Evolutionary conservation across 192 early-diverging fungal species (phyloP).

Genomic region (Coemansia aciculifera): DNA sequence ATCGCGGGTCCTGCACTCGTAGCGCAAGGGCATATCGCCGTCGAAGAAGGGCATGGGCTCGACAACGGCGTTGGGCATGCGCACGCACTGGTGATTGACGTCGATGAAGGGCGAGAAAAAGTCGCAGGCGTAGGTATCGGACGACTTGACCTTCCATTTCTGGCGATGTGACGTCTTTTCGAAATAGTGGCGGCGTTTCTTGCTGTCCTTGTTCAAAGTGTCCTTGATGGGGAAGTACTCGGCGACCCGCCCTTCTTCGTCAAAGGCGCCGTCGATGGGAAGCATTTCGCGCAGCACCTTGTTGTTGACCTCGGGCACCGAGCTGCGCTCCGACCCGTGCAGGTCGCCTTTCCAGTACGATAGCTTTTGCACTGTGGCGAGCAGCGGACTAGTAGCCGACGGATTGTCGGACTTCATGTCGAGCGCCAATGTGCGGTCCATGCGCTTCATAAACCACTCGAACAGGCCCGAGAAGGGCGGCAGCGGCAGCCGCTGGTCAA

Average conservation of each 20-base stretch:
- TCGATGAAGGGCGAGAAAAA: conserved; percentile 57
- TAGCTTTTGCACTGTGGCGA: conserved; percentile 53
- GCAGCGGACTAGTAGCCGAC: conserved; percentile 49
- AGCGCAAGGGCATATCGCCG: conserved; percentile 51
- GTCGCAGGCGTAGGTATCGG: conserved; percentile 50
- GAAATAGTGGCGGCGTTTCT: conserved; percentile 52
- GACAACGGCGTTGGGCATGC: conserved; percentile 54
- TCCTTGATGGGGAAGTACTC: conserved; percentile 54
- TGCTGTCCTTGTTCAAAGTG: conserved; percentile 50
- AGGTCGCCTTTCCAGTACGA: conserved; percentile 52
- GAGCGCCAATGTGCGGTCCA: conserved; percentile 53
- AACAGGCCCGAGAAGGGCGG: conserved; percentile 55
- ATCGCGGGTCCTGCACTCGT: conserved; percentile 51
- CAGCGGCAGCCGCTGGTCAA: conserved; percentile 51
- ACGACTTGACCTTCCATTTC: conserved; percentile 42
- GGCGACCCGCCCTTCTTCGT: conserved; percentile 41
- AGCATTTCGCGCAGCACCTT: conserved; percentile 51
- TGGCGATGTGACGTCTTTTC: conserved; percentile 51
- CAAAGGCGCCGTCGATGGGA: conserved; percentile 51
- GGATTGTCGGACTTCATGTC: conserved; percentile 56
- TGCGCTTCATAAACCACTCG: conserved; percentile 57
- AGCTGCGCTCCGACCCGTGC: conserved; percentile 33
- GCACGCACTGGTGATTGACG: conserved; percentile 57
- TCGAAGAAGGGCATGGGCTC: conserved; percentile 57
- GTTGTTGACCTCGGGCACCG: conserved; percentile 53